Evolutionary conservation across 345 rosid species (phyloP).

Genomic region (Eucalyptus viminalis): DNA sequence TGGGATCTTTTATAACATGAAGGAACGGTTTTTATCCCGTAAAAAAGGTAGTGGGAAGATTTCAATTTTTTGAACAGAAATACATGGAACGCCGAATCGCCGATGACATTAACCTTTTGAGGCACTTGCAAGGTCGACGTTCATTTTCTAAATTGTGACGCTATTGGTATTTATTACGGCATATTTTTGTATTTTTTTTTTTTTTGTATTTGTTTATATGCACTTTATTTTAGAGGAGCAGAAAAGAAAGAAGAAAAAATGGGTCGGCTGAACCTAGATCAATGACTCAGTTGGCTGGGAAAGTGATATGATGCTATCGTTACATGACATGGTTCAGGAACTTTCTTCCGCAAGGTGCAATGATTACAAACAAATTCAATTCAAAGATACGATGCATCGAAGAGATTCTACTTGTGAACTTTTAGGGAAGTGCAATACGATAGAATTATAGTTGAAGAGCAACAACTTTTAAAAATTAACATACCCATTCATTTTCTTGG

Average conservation of each 20-base stretch:
- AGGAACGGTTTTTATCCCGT: neutral
- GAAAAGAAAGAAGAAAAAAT: neutral
- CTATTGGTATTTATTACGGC: neutral
- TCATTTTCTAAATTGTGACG: neutral
- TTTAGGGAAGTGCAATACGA: neutral
- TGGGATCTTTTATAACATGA: neutral
- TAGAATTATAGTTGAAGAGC: neutral
- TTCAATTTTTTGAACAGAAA: too few relatives aligned
- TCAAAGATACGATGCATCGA: neutral
- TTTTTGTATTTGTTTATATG: neutral
- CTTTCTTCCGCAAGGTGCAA: neutral
- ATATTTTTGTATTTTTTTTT: neutral
- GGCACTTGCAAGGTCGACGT: neutral
- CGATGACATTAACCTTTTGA: neutral
- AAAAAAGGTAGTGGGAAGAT: neutral
- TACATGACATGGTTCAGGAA: neutral
- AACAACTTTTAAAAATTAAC: neutral
- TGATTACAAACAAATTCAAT: neutral
- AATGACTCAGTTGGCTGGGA: neutral
- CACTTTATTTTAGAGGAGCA: neutral
- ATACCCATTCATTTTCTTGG: neutral
- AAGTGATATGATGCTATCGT: neutral
- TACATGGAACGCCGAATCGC: neutral
- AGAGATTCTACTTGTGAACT: neutral
- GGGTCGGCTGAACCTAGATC: neutral